Evolutionary conservation across 495 filamentous ascomycete species (phyloP).

Genomic region (Xylaria nigripes): DNA sequence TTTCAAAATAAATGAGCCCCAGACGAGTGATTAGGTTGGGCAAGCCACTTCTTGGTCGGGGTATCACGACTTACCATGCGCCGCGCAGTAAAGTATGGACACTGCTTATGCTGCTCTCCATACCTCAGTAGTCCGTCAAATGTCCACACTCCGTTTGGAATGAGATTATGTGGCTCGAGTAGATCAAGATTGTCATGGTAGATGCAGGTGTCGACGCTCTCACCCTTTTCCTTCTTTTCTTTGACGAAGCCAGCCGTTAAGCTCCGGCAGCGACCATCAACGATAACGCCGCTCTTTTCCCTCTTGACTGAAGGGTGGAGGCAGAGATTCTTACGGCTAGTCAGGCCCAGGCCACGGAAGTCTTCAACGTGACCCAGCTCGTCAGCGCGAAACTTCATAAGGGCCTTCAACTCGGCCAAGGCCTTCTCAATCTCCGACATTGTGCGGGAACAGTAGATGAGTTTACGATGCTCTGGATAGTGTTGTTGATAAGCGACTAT

Average conservation of each 20-base stretch:
- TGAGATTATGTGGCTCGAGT: constrained; percentile 85
- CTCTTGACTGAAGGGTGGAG: constrained; percentile 90
- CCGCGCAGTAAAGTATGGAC: constrained; percentile 91
- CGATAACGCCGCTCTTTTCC: constrained; percentile 88
- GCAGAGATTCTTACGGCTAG: constrained; percentile 95
- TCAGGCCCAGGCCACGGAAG: constrained; percentile 84
- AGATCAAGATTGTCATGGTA: constrained; percentile 98
- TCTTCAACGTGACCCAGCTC: constrained; percentile 84
- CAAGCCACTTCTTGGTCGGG: background rate
- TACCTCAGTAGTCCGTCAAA: constrained; percentile 82
- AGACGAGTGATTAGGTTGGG: background rate
- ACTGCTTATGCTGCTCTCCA: constrained; percentile 92
- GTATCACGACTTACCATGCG: constrained; percentile 65
- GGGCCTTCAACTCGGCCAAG: constrained; percentile 75
- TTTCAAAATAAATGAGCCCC: background rate
- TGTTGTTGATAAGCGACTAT: constrained; percentile 95
- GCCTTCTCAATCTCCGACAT: constrained; percentile 97
- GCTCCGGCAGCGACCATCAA: constrained; percentile 91
- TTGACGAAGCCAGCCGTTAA: constrained; percentile 94
- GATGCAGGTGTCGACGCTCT: constrained; percentile 86
- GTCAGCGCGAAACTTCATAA: constrained; percentile 89
- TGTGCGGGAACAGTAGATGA: constrained; percentile 97
- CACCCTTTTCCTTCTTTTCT: constrained; percentile 89
- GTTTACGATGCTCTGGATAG: constrained; percentile 81
- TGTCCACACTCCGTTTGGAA: constrained; percentile 92